phyloP scores from a whole-genome alignment of 257 asterid genomes.

The Eustoma russellianum region DNA sequence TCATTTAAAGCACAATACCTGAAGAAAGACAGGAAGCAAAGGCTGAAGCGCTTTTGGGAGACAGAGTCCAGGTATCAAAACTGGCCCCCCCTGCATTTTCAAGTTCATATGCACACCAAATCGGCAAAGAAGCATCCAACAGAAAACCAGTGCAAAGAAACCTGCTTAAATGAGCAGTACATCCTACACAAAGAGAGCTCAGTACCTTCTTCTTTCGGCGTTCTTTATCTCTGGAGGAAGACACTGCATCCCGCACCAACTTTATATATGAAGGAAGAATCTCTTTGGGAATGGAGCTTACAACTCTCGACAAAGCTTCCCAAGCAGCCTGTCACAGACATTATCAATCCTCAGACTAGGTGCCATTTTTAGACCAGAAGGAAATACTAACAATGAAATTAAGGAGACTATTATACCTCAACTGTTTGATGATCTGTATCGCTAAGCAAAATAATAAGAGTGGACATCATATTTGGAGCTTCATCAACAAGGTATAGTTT shows the following conservation, averaged over 20 bases:
- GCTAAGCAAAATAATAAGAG: conserved; percentile 77
- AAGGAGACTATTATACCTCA: conserved; percentile 33
- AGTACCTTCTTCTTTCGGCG: conserved; percentile 79
- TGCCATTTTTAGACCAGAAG: conserved; percentile 1
- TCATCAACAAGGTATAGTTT: conserved; percentile 87
- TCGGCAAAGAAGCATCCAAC: conserved; percentile 1
- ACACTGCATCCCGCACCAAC: conserved; percentile 96
- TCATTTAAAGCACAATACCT: conserved; percentile 33
- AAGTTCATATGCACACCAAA: background rate
- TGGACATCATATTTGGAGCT: conserved; percentile 86
- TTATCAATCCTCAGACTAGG: conserved; percentile 12
- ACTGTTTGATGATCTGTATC: conserved; percentile 77
- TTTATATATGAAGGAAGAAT: conserved; percentile 83
- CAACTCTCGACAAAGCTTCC: conserved; percentile 92
- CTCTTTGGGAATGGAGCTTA: conserved; percentile 81
- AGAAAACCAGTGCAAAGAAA: background rate
- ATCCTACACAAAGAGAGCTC: background rate
- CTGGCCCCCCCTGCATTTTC: conserved; percentile 71
- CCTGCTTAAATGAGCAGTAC: background rate
- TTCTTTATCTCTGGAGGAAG: conserved; percentile 90
- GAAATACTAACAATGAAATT: conserved; percentile 1
- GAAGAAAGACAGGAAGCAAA: conserved; percentile 76
- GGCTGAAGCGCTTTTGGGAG: conserved; percentile 99
- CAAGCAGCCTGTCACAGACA: conserved; percentile 59
- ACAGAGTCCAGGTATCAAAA: conserved; percentile 90